phyloP scores from a whole-genome alignment of 768 basidiomycete genomes.

The Termitomyces sp. region DNA sequence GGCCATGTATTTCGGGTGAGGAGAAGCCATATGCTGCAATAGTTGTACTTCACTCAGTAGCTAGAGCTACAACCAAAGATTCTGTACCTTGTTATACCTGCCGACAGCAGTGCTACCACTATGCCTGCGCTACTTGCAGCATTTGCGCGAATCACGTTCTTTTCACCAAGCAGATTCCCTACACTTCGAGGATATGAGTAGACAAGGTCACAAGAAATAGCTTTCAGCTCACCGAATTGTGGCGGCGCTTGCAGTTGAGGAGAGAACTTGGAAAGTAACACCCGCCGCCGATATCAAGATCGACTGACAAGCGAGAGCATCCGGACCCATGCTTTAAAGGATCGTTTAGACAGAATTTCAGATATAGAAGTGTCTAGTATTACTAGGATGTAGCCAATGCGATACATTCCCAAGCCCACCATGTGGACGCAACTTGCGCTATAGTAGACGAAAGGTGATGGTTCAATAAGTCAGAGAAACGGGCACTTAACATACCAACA shows the following conservation, averaged over 20 bases:
- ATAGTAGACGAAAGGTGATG: too few species aligned
- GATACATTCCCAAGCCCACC: too few species aligned
- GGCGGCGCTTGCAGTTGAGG: conserved; percentile 70
- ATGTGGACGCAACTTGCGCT: too few species aligned
- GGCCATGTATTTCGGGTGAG: conserved; percentile 36
- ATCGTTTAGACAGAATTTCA: too few species aligned
- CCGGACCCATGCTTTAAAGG: background rate
- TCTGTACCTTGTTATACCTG: background rate
- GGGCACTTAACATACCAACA: too few species aligned
- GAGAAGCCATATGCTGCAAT: background rate
- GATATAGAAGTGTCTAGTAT: too few species aligned
- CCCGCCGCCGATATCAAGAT: conserved; percentile 23
- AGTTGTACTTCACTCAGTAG: background rate
- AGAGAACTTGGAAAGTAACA: conserved; percentile 75
- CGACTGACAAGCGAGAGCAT: background rate
- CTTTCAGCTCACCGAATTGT: conserved; percentile 60
- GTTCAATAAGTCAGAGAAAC: too few species aligned
- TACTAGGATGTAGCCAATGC: too few species aligned
- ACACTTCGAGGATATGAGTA: background rate
- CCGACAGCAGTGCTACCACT: conserved; percentile 26
- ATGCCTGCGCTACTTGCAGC: conserved; percentile 46
- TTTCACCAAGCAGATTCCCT: conserved; percentile 12
- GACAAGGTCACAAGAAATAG: background rate
- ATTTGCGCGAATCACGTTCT: conserved; percentile 5
- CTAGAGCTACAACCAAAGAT: background rate